Percentiles rank a stretch among this genome's conserved stretches.
phyloP scores from a whole-genome alignment of 495 filamentous ascomycete genomes.

The Penicillium samsonianum region DNA sequence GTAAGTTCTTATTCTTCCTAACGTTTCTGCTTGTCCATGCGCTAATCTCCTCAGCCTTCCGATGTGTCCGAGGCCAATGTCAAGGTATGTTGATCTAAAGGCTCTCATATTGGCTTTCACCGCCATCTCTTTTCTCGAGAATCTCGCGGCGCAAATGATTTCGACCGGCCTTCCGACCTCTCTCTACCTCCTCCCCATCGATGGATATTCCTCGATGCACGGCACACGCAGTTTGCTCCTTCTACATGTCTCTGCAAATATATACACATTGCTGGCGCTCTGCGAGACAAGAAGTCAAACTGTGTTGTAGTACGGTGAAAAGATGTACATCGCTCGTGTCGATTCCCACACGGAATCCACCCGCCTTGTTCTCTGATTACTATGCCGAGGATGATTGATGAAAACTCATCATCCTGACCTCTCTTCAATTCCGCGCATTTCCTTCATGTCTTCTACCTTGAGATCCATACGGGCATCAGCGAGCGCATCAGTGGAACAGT shows the following conservation, averaged over 20 bases:
- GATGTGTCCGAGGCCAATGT: conserved; percentile 95
- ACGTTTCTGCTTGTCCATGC: not conserved
- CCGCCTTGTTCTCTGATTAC: conserved; percentile 36
- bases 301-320: conserved; percentile 43
- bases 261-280: conserved; percentile 30
- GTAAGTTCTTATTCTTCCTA: conserved; percentile 57
- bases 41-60: conserved; percentile 72
- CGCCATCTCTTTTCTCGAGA: conserved; percentile 53
- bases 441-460: conserved; percentile 25
- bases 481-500: conserved; percentile 62
- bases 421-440: conserved; percentile 26
- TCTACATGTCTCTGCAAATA: conserved; percentile 35
- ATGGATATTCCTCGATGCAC: conserved; percentile 29
- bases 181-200: conserved; percentile 30
- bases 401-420: conserved; percentile 26
- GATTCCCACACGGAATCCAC: conserved; percentile 21
- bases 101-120: conserved; percentile 56
- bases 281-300: conserved; percentile 51
- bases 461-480: conserved; percentile 51
- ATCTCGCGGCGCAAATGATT: conserved; percentile 44
- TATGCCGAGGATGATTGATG: conserved; percentile 37
- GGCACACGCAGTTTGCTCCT: conserved; percentile 46
- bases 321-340: conserved; percentile 23
- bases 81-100: conserved; percentile 95
- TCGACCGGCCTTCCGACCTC: conserved; percentile 37